Conservation (phyloP, 169 alveolate species). For the Cryptosporidium viatorum region DNA sequence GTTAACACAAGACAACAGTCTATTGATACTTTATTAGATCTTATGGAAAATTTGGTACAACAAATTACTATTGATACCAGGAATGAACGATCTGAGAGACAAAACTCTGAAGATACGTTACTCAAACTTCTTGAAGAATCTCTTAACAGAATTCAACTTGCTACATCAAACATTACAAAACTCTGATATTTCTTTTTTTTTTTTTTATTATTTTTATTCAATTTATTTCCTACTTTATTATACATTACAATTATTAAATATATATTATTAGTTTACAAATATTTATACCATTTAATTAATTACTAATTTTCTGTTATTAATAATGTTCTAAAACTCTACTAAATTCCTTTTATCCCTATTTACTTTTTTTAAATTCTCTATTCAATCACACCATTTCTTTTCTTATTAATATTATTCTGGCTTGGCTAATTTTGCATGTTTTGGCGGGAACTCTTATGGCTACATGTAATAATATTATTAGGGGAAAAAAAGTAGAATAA, state of each 20-base stretch:
- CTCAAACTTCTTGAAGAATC: constrained; percentile 57
- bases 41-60: constrained; percentile 71
- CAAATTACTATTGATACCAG: constrained; percentile 57
- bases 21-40: constrained; percentile 52
- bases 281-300: neutral
- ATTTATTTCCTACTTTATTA: neutral
- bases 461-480: neutral
- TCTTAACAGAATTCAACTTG: constrained; percentile 43
- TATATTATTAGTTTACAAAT: neutral
- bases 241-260: neutral
- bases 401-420: neutral
- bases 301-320: neutral
- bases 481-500: neutral
- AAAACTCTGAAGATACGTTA: constrained; percentile 53
- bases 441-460: neutral
- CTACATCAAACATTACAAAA: constrained; percentile 2
- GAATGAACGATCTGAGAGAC: constrained; percentile 65
- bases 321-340: neutral
- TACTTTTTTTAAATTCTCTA: neutral
- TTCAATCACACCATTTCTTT: neutral
- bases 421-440: neutral
- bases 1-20: constrained; percentile 69
- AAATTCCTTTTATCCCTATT: neutral
- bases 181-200: neutral
- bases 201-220: neutral